Conservation (phyloP, 305 asterid genomes). For the Striga hermonthica region DNA sequence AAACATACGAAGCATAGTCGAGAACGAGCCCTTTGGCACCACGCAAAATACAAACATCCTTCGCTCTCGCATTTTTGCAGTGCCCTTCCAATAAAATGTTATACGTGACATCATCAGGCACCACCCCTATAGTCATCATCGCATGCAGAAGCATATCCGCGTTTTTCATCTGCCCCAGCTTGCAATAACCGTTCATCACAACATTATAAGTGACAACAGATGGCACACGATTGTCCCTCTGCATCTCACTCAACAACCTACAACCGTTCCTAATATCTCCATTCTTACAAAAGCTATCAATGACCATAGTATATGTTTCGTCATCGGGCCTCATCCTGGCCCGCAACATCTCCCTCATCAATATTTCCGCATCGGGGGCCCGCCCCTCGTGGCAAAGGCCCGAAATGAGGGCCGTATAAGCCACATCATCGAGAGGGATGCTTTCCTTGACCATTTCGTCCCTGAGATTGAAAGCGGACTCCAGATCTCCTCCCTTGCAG, state of each 20-base stretch:
- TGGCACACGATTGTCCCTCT: conserved; percentile 43
- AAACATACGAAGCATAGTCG: conserved; percentile 71
- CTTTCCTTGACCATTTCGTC: conserved; percentile 49
- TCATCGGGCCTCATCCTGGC: conserved; percentile 52
- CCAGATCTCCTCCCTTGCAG: conserved; percentile 70
- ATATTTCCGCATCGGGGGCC: conserved; percentile 50
- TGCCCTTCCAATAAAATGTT: conserved; percentile 77
- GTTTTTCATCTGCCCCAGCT: conserved; percentile 76
- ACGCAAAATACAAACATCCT: conserved; percentile 48
- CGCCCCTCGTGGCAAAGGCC: conserved; percentile 64
- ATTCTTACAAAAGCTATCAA: conserved; percentile 62
- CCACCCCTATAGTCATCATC: conserved; percentile 68
- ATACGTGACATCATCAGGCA: conserved; percentile 80
- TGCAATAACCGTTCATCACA: conserved; percentile 77
- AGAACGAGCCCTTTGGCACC: conserved; percentile 75
- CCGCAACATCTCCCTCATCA: conserved; percentile 61
- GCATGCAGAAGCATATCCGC: conserved; percentile 75
- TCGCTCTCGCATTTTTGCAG: conserved; percentile 46
- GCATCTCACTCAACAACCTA: conserved; percentile 61
- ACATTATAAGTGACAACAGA: conserved; percentile 59
- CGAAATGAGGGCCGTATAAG: conserved; percentile 65
- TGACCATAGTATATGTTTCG: conserved; percentile 62
- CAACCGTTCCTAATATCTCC: conserved; percentile 64
- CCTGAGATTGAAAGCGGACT: conserved; percentile 47
- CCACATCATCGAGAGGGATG: conserved; percentile 59